phyloP scores from a whole-genome alignment of 768 basidiomycete species.

The Filobasidium wieringae region DNA sequence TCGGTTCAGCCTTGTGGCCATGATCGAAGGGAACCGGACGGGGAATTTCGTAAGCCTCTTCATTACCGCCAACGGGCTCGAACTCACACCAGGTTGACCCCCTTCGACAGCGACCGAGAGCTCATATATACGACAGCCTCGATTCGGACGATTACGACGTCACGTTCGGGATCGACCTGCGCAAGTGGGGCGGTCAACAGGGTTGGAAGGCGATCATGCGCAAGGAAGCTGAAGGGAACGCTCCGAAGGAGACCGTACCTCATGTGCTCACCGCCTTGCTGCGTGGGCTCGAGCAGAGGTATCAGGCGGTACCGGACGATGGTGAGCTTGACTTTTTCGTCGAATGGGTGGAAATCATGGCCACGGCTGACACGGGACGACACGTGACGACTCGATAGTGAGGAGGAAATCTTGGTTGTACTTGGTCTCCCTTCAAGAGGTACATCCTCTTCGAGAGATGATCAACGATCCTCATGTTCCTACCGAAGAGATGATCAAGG shows the following conservation, averaged over 20 bases:
- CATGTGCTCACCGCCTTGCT: slow-evolving; percentile 62
- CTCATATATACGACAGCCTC: slow-evolving; percentile 56
- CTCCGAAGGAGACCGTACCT: slow-evolving; percentile 49
- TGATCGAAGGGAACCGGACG: slow-evolving; percentile 85
- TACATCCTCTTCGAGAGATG: slow-evolving; percentile 74
- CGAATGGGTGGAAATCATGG: background rate
- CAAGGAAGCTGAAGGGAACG: slow-evolving; percentile 46
- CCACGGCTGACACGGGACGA: background rate
- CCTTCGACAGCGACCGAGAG: slow-evolving; percentile 48
- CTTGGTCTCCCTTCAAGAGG: slow-evolving; percentile 63
- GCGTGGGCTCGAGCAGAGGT: slow-evolving; percentile 52
- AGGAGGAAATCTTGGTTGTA: slow-evolving; percentile 89
- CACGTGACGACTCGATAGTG: slow-evolving; percentile 52
- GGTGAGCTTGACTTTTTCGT: slow-evolving; percentile 43
- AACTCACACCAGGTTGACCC: background rate
- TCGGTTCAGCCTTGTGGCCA: slow-evolving; percentile 42
- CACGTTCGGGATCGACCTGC: slow-evolving; percentile 79
- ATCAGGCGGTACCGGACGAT: slow-evolving; percentile 52
- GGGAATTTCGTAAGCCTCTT: slow-evolving; percentile 56
- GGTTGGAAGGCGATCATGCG: slow-evolving; percentile 49
- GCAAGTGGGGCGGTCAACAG: slow-evolving; percentile 73
- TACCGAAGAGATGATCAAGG: slow-evolving; percentile 43
- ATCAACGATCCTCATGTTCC: slow-evolving; percentile 52
- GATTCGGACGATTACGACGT: slow-evolving; percentile 75
- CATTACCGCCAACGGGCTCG: no score